Percentiles rank a stretch among this genome's conserved stretches.
phyloP scores from a whole-genome alignment of 2,329 filamentous ascomycete genomes.

The Uncinocarpus reesii region DNA sequence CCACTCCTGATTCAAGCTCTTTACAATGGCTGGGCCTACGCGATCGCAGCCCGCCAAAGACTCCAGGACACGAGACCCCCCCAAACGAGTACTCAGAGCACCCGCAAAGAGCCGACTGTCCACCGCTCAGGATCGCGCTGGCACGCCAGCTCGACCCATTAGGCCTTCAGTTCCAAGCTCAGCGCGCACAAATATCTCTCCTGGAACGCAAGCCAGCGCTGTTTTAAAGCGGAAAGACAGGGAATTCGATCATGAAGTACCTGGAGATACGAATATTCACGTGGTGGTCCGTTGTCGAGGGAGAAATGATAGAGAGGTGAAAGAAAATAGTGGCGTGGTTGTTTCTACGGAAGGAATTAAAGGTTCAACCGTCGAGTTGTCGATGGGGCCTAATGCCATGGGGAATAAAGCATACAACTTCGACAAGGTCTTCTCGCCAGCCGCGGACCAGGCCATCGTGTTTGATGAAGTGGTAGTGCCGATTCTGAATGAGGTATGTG shows the following conservation, averaged over 20 bases:
- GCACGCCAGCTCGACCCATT: slow-evolving; percentile 62
- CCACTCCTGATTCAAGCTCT: background rate
- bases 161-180: slow-evolving; percentile 42
- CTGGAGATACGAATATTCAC: slow-evolving; percentile 69
- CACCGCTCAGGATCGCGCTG: slow-evolving; percentile 43
- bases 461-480: slow-evolving; percentile 94
- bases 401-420: slow-evolving; percentile 96
- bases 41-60: slow-evolving; percentile 27
- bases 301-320: slow-evolving; percentile 81
- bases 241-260: slow-evolving; percentile 58
- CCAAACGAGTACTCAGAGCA: slow-evolving; percentile 43
- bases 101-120: slow-evolving; percentile 45
- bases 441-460: slow-evolving; percentile 84
- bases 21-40: slow-evolving; percentile 15
- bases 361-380: slow-evolving; percentile 71
- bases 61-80: slow-evolving; percentile 35
- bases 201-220: slow-evolving; percentile 40
- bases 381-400: slow-evolving; percentile 82
- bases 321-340: slow-evolving; percentile 90
- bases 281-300: slow-evolving; percentile 92
- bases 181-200: slow-evolving; percentile 34
- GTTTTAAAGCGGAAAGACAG: slow-evolving; percentile 76
- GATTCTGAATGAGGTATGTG: slow-evolving; percentile 73
- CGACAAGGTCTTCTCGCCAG: slow-evolving; percentile 91
- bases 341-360: slow-evolving; percentile 80